Conservation (phyloP, 257 asterid genomes). For the Craterostigma plantagineum region DNA sequence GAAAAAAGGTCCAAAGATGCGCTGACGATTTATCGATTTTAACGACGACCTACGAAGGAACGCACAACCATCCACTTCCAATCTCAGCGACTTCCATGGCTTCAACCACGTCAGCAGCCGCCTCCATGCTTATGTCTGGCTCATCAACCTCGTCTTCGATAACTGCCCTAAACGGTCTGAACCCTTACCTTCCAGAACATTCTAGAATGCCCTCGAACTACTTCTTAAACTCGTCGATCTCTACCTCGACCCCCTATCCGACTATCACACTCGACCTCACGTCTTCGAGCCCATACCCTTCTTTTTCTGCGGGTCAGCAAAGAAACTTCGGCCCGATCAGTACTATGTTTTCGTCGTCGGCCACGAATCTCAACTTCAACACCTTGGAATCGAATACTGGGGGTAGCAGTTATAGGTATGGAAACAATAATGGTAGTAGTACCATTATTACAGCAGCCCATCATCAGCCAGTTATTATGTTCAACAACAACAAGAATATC, state of each 20-base stretch:
- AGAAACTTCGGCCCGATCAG: constrained; percentile 10
- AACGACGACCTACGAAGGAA: constrained; percentile 83
- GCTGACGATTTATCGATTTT: constrained; percentile 70
- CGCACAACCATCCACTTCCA: constrained; percentile 83
- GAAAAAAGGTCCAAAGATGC: constrained; percentile 72
- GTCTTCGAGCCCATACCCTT: constrained; percentile 15
- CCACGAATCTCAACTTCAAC: constrained; percentile 67
- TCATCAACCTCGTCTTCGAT: constrained; percentile 34
- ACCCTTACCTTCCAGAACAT: constrained; percentile 40
- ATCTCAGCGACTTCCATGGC: constrained; percentile 85
- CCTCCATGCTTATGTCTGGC: constrained; percentile 64
- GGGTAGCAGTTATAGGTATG: constrained; percentile 33
- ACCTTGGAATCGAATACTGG: constrained; percentile 53
- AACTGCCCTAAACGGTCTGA: constrained; percentile 30
- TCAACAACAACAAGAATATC: too few relatives aligned
- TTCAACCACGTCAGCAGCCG: constrained; percentile 91
- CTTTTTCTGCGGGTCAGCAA: constrained; percentile 22
- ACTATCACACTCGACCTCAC: constrained; percentile 86
- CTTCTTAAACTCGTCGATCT: constrained; percentile 55
- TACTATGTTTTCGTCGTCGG: constrained; percentile 30
- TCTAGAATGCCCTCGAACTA: constrained; percentile 47
- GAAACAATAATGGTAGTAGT: constrained; percentile 3
- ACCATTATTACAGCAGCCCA: constrained; percentile 6
- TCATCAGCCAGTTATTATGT: constrained; percentile 10
- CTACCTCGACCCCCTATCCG: constrained; percentile 41